phyloP scores from a whole-genome alignment of 305 asterid species.

The Plantago lanceolata region DNA sequence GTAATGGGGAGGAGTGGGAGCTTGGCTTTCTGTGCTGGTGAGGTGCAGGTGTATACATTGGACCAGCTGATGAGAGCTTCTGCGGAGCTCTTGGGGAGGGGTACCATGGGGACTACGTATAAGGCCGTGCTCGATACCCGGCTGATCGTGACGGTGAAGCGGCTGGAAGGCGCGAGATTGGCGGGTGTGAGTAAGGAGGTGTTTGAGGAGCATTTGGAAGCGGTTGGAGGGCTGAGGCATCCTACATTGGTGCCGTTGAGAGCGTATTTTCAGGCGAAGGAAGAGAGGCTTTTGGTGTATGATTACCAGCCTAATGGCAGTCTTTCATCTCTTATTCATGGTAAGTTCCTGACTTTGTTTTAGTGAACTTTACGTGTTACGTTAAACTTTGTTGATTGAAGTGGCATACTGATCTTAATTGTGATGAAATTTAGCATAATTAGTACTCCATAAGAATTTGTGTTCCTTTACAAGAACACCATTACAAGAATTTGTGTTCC shows the following conservation, averaged over 20 bases:
- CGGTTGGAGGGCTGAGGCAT: constrained; percentile 77
- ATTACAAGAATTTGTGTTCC: not conserved
- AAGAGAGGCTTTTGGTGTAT: constrained; percentile 70
- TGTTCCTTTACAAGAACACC: too few relatives aligned
- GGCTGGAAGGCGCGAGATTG: constrained; percentile 65
- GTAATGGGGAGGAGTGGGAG: constrained; percentile 66
- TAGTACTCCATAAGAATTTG: not conserved
- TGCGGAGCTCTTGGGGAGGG: constrained; percentile 81
- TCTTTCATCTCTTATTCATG: constrained; percentile 73
- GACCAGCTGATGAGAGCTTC: constrained; percentile 89
- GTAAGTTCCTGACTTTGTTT: constrained; percentile 28
- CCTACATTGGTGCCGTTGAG: constrained; percentile 76
- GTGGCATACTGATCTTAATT: not conserved
- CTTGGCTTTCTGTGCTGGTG: constrained; percentile 77
- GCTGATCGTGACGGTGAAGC: constrained; percentile 76
- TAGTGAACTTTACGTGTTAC: not conserved
- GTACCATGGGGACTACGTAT: constrained; percentile 83
- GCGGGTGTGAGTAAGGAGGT: constrained; percentile 44
- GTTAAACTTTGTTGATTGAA: not conserved
- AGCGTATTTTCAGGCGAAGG: constrained; percentile 82
- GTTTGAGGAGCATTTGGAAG: constrained; percentile 69
- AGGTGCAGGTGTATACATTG: constrained; percentile 64
- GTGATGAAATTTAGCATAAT: not conserved
- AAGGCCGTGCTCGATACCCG: constrained; percentile 81
- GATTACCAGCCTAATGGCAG: constrained; percentile 93